A percentile compares a stretch with the other conserved stretches of the same genome.
phyloP scores from a whole-genome alignment of 1,284 basidiomycete genomes.

The Sporisorium graminicola region DNA sequence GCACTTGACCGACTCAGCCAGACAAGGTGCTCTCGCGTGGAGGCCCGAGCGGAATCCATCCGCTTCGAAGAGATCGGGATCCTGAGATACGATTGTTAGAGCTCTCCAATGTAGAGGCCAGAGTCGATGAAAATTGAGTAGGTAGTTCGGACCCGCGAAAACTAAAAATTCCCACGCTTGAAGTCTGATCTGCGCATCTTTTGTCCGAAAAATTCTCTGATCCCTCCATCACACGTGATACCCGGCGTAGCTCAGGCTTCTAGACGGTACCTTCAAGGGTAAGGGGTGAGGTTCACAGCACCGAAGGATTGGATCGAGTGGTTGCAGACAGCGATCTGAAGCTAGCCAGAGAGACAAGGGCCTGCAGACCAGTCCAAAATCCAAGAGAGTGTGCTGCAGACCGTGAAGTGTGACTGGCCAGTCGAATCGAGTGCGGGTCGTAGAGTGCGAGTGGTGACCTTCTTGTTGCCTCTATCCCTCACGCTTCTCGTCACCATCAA shows the following conservation, averaged over 20 bases:
- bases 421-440: neutral
- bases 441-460: conserved; percentile 6
- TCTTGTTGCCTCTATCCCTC: conserved; percentile 20
- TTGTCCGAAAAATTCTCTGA: neutral
- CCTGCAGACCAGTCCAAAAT: neutral
- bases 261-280: too few relatives aligned
- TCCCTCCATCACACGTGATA: neutral
- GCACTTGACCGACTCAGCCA: conserved; percentile 23
- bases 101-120: neutral
- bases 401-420: neutral
- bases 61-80: conserved; percentile 2
- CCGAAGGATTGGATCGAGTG: neutral
- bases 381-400: neutral
- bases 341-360: neutral
- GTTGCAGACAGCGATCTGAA: conserved; percentile 3
- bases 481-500: conserved; percentile 56
- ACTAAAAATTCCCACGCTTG: conserved; percentile 28
- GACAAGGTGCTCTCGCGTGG: conserved; percentile 15
- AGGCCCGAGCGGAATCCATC: conserved; percentile 34
- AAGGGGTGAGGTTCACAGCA: too few relatives aligned
- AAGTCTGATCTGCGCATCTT: neutral
- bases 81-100: conserved; percentile 23
- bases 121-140: too few relatives aligned
- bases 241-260: neutral
- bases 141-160: conserved; percentile 17